Conservation (phyloP, 192 early-diverging fungal species). For the Phlyctochytrium planicorne region DNA sequence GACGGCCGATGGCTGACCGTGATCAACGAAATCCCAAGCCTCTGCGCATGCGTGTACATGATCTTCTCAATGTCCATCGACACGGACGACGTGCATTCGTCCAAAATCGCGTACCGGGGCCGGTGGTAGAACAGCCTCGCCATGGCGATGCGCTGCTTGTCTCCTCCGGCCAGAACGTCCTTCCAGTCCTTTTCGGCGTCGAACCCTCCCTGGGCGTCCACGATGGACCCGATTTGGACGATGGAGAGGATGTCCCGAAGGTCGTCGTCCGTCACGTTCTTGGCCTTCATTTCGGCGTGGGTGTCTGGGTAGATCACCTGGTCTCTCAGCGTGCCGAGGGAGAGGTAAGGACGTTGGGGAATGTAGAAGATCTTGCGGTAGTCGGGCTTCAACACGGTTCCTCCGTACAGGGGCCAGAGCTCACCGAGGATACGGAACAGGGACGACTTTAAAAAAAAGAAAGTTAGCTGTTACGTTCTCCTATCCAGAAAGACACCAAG, state of each 20-base stretch:
- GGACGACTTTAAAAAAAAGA: constrained; percentile 57
- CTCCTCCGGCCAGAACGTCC: constrained; percentile 93
- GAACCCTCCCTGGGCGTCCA: constrained; percentile 90
- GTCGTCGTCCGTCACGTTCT: constrained; percentile 72
- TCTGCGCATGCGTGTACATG: constrained; percentile 67
- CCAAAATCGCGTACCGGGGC: constrained; percentile 93
- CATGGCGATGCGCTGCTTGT: constrained; percentile 82
- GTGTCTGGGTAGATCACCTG: constrained; percentile 98
- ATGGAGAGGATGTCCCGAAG: constrained; percentile 76
- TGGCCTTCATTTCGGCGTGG: constrained; percentile 70
- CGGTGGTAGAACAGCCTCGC: constrained; percentile 96
- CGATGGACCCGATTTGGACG: constrained; percentile 80
- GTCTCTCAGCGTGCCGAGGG: constrained; percentile 90
- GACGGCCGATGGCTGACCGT: constrained; percentile 95
- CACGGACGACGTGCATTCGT: constrained; percentile 94
- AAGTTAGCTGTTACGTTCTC: no score
- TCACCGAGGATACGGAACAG: constrained; percentile 95
- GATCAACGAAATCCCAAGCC: constrained; percentile 84
- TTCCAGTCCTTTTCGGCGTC: constrained; percentile 71
- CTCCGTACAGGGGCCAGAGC: constrained; percentile 93
- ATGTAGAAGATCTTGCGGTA: constrained; percentile 93
- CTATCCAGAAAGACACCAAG: constrained; percentile 1
- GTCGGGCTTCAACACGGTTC: constrained; percentile 47
- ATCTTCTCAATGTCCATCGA: constrained; percentile 91
- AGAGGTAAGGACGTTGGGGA: constrained; percentile 96